Evolutionary conservation across 2,329 filamentous ascomycete species (phyloP), one percentile per base, ranked within the genome.

Genomic region (Cryphonectria naterciae): DNA sequence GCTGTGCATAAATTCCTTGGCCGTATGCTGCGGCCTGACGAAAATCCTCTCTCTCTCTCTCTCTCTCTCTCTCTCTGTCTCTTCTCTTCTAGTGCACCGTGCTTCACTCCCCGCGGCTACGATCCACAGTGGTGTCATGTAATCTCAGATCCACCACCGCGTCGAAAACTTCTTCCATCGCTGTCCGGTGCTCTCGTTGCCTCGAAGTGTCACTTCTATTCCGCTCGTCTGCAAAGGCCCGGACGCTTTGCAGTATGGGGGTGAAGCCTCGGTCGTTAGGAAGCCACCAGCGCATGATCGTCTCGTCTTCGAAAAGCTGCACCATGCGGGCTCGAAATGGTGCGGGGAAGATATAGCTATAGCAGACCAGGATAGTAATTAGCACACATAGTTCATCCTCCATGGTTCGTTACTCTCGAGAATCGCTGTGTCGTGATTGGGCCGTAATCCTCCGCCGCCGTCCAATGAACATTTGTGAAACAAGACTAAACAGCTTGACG

Each of bases 241-340:
- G 91, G 73, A 97, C 90, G 68, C 88, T 91, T 67, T 90, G 91
- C 68, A 98, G 85, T 58, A 97, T 88, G 0, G 88, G 87, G 15
- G 88, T 91, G 76, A 92, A 92, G 1, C 88, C 89, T 82, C 95
- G 92, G 73, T 93, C 89, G 78, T 96, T 88, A 2, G 94, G 93
- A 2, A 98, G 87, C 96, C 96, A 99, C 93, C 94, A 98, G 70
- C 91, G 86, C 61, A 88, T 88, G 68, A 94, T 89, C 28, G 91
- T 89, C 19, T 89, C 86, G 60, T 93, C 88, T 72, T 87, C 85
- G 85, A 96, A 97, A 35, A 93, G 80, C 63, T 92, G 87, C 43
- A 92, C 89, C 87, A 98, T 92, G 74, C 91, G 91, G 43, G 83
- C 85, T 70, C 95, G 91, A 76, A 95, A 90, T 17, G 88, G 88